Evolutionary conservation across 1,284 basidiomycete species (phyloP).

Genomic region (Anthracocystis setariae): DNA sequence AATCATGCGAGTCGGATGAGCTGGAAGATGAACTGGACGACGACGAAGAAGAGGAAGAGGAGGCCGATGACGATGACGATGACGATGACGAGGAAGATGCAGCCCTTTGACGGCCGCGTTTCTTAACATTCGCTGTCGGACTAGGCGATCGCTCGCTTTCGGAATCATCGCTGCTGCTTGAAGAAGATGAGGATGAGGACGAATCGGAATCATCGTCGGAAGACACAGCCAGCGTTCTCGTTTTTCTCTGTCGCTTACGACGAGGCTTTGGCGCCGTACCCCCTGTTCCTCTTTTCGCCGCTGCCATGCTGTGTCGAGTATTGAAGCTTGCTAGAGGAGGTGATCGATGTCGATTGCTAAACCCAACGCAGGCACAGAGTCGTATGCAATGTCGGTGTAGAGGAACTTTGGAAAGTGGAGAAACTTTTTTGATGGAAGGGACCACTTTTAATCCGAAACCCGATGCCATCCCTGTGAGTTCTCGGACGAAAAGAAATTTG

Average conservation of each 20-base stretch:
- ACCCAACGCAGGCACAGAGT: too few relatives aligned
- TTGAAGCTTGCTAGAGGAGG: too few relatives aligned
- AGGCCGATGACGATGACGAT: slow-evolving; percentile 1
- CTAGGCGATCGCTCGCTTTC: neutral
- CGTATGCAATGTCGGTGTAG: neutral
- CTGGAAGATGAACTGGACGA: slow-evolving; percentile 16
- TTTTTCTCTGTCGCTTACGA: slow-evolving; percentile 38
- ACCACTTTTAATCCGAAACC: too few relatives aligned
- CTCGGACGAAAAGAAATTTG: slow-evolving; percentile 4
- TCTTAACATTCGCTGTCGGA: too few relatives aligned
- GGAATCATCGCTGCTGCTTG: slow-evolving; percentile 17
- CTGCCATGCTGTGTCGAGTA: slow-evolving; percentile 10
- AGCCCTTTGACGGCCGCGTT: neutral
- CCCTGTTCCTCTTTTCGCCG: slow-evolving; percentile 16
- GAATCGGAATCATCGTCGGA: slow-evolving; percentile 35
- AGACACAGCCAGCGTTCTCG: slow-evolving; percentile 37
- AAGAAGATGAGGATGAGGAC: slow-evolving; percentile 29
- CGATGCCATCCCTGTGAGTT: neutral
- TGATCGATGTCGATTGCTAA: too few relatives aligned
- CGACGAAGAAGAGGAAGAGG: slow-evolving; percentile 6
- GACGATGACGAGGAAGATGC: slow-evolving; percentile 5
- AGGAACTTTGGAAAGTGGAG: neutral
- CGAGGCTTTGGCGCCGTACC: slow-evolving; percentile 13
- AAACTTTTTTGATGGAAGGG: too few relatives aligned
- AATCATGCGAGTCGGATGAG: slow-evolving; percentile 17